Evolutionary conservation across 2,329 filamentous ascomycete species (phyloP), one percentile per base, ranked within the genome.

Genomic region (Aaosphaeria pasadenensis): DNA sequence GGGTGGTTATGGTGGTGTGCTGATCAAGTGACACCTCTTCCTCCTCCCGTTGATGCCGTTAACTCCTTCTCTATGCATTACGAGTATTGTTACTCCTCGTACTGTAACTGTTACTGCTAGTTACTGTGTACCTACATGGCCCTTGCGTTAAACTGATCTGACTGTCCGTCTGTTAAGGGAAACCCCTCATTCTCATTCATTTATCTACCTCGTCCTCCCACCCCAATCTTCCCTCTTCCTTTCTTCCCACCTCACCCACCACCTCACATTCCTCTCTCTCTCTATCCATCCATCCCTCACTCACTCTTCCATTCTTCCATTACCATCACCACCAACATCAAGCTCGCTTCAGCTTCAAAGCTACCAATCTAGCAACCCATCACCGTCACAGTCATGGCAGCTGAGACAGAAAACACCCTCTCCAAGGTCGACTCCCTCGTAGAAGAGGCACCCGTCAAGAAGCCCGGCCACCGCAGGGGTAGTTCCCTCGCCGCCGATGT

Each of bases 351-450:
- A 24, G 17, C 17, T 24, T 24, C 17, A 24, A 24, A 24, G 29
- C 36, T 43, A n/a, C 7, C 38, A 30, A 28, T 29, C n/a, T 35
- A 38, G 7, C 46, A 40, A 13, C 46, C 28, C 42, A 33, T 44
- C 39, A 48, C 39, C 29, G 17, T 24, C 17, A 11, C 30, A 44
- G 46, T 59, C 57, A 83, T 85, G 82, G 76, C 82, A 63, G 74
- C 77, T 55, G 77, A 75, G 52, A 66, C 63, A 47, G 52, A 62
- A 55, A 56, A 64, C 59, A 82, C 86, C 64, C 83, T 95, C 70
- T 81, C 82, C 74, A 95, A 95, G 79, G 85, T 96, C 77, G 91
- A 96, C 75, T 96, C 91, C 51, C 90, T 89, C 77, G 84, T 95
- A 67, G 85, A 90, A 69, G 89, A 89, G 73, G 55, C 63, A 29